Evolutionary conservation across 2,329 filamentous ascomycete species (phyloP), one percentile per base, ranked within the genome.

Genomic region (Ophiostoma ips): DNA sequence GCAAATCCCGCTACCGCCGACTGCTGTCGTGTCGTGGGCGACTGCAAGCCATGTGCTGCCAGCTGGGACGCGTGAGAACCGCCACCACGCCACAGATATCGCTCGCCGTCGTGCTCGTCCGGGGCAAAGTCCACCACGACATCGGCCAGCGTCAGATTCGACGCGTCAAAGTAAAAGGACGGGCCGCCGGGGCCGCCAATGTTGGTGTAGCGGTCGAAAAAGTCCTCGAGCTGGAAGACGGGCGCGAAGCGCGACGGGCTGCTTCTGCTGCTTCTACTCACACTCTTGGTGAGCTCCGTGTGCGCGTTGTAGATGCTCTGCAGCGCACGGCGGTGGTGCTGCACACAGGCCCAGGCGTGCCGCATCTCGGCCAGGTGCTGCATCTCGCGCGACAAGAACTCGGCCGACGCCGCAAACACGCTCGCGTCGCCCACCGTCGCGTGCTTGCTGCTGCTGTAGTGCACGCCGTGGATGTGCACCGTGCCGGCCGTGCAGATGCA

Each of bases 401-500:
- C 83, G 6, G 81, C 62, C 5, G 75, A 76, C 50, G 66, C 63
- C 68, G 75, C 58, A 70, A 86, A 72, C 68, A 89, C 58, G 69
- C 75, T 79, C 71, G 68, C 79, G 65, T 66, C 65, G 43, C 57
- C 63, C 11, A 66, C 65, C 8, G n/a, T 5, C 35, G n/a, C n/a
- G n/a, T n/a, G n/a, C n/a, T n/a, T n/a, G n/a, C 66, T 66, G 57
- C 72, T 75, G 55, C 76, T 78, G 62, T 94, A 94, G 59, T 92
- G 82, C 7, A 84, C 79, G 12, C 87, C 87, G 60, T 94, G 87
- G 10, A 94, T 81, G 60, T 94, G 87, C 1, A 94, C 87, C 0
- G 87, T 94, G 5, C 84, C 87, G 2, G 87, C 87, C 2, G 86
- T 90, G 63, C 81, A 87, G 45, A 94, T 79, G 60, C 87, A 92